A percentile compares a stretch with the other conserved stretches of the same genome.
Conservation (phyloP, 2,329 filamentous ascomycete species). For the Intubia oerlemansii region DNA sequence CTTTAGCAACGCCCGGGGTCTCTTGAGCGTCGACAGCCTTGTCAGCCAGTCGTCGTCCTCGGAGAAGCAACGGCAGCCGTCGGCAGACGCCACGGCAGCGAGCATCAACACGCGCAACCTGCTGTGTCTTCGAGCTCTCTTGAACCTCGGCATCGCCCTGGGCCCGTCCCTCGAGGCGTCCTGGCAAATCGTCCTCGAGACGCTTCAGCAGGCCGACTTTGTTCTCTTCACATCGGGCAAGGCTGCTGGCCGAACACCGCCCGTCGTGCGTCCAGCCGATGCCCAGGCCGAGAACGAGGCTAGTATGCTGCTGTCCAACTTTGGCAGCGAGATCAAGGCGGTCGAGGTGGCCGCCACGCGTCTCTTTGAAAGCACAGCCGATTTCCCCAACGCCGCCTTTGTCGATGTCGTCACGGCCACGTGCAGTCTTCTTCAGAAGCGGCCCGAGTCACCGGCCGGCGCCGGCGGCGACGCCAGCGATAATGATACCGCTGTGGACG, state of each 20-base stretch:
- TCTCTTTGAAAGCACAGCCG: constrained; percentile 75
- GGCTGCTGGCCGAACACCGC: constrained; percentile 26
- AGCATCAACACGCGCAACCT: constrained; percentile 74
- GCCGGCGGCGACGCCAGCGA: not conserved
- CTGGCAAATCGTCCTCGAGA: constrained; percentile 84
- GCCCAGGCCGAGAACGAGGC: constrained; percentile 28
- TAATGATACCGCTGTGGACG: not conserved
- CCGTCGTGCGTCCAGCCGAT: constrained; percentile 24
- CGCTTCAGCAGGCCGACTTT: constrained; percentile 79
- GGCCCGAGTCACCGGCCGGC: constrained; percentile 8
- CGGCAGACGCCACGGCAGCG: constrained; percentile 28
- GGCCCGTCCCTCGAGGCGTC: constrained; percentile 69
- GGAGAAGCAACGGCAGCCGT: constrained; percentile 38
- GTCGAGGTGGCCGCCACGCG: constrained; percentile 75
- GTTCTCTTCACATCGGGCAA: constrained; percentile 49
- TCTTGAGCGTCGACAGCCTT: constrained; percentile 54
- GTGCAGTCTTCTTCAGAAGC: constrained; percentile 41
- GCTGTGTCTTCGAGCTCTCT: constrained; percentile 66
- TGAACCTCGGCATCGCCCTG: constrained; percentile 90
- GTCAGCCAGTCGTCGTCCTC: constrained; percentile 33
- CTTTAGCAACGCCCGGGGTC: constrained; percentile 47
- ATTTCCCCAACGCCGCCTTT: constrained; percentile 73
- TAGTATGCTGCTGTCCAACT: constrained; percentile 35
- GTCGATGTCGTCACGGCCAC: constrained; percentile 55
- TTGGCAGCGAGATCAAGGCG: constrained; percentile 63